A percentile compares a stretch with the other conserved stretches of the same genome.
Evolutionary conservation across 371 early-diverging fungal species (phyloP).

Genomic region (Rhizopus sp.): DNA sequence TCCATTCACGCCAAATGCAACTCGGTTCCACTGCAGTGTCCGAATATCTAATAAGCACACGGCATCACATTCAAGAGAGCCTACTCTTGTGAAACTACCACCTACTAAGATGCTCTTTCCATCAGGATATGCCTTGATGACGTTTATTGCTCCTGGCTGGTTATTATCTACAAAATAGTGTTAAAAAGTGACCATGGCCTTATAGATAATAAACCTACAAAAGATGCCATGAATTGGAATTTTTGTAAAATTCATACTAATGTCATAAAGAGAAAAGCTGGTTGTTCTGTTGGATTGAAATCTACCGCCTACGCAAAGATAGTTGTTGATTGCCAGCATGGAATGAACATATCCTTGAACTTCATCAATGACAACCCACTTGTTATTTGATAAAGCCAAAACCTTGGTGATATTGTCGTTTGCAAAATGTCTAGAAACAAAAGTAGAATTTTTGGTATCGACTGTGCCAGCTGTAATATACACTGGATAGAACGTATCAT

Average conservation of each 20-base stretch:
- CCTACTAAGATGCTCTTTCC: constrained; percentile 43
- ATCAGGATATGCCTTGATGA: constrained; percentile 39
- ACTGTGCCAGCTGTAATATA: constrained; percentile 10
- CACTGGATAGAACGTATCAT: not conserved
- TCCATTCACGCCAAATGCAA: constrained; percentile 36
- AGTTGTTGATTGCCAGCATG: constrained; percentile 19
- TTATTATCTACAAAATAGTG: constrained; percentile 15
- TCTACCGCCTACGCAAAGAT: constrained; percentile 38
- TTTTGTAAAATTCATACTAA: constrained; percentile 11
- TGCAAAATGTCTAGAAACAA: not conserved
- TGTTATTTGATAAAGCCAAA: constrained; percentile 23
- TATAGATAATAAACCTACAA: constrained; percentile 14
- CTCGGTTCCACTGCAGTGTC: constrained; percentile 39
- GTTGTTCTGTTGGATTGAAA: constrained; percentile 20
- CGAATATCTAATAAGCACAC: constrained; percentile 42
- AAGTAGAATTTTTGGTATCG: not conserved
- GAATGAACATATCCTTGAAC: constrained; percentile 31
- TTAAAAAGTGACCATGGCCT: not conserved
- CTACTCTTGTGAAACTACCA: constrained; percentile 55
- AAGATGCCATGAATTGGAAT: constrained; percentile 20
- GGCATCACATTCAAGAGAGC: constrained; percentile 40
- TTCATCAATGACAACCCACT: constrained; percentile 26
- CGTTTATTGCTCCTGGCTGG: constrained; percentile 33
- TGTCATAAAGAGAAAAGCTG: constrained; percentile 39
- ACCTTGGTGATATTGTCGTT: constrained; percentile 11